Evolutionary conservation across 768 basidiomycete genomes (phyloP).

Genomic region (button mushroom (Agaricus bisporus)): DNA sequence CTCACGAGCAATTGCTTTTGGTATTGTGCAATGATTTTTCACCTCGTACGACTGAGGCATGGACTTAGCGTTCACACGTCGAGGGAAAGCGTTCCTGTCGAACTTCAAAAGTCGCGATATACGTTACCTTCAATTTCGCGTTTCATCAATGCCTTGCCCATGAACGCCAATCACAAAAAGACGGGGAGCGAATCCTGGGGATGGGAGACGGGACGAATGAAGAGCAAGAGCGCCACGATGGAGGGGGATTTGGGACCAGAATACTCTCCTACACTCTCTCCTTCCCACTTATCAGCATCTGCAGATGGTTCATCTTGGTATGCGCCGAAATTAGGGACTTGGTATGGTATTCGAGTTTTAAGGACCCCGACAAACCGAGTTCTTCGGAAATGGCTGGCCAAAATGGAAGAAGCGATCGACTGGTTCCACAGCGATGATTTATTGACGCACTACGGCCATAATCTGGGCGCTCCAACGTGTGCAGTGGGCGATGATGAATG

Average conservation of each 20-base stretch:
- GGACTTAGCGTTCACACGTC: not conserved
- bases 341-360: not conserved
- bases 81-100: not conserved
- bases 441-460: not conserved
- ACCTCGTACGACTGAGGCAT: conserved; percentile 2
- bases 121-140: not conserved
- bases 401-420: not conserved
- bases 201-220: not conserved
- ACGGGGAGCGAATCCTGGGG: not conserved
- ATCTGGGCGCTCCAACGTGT: not conserved
- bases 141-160: not conserved
- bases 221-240: not conserved
- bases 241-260: not conserved
- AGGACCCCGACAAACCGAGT: not conserved
- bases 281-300: not conserved
- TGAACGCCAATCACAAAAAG: not conserved
- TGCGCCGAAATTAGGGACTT: conserved; percentile 2
- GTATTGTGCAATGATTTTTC: conserved; percentile 6
- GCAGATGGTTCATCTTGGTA: not conserved
- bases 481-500: not conserved
- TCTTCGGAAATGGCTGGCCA: not conserved
- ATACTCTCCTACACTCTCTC: not conserved
- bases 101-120: not conserved
- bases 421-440: not conserved
- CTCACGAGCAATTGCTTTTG: conserved; percentile 1